These are phyloP conservation scores for Arachis stenosperma DNA, from an alignment of 306 rosid species.

Conservation along the genomic window DNA sequence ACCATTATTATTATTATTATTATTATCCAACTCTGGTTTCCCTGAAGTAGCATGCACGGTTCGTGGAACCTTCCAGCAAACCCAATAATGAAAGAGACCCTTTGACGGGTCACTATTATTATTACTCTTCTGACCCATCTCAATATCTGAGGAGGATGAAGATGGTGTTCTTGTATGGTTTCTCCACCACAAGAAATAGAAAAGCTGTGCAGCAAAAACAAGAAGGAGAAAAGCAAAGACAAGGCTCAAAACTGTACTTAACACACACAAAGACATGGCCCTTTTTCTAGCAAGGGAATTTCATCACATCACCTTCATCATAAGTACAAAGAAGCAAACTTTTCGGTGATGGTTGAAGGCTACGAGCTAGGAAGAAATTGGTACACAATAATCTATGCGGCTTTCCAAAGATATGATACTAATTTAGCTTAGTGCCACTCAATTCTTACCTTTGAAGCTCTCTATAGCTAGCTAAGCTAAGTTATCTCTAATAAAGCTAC, in stretches of 20 bases:
- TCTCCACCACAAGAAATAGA: conserved; percentile 89
- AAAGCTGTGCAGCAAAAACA: conserved; percentile 71
- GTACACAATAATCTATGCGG: conserved; percentile 26
- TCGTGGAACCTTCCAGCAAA: conserved; percentile 51
- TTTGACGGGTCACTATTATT: conserved; percentile 32
- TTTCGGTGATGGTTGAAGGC: no score
- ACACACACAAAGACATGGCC: conserved; percentile 58
- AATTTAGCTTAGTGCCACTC: conserved; percentile 32
- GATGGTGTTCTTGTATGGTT: conserved; percentile 51
- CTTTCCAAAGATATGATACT: conserved; percentile 10
- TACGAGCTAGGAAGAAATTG: no score
- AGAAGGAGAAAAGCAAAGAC: conserved; percentile 72
- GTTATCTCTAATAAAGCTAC: no score
- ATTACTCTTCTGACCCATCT: conserved; percentile 48
- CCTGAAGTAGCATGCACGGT: conserved; percentile 1
- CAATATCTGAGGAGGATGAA: conserved; percentile 45
- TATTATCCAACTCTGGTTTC: conserved; percentile 34
- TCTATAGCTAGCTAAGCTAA: no score
- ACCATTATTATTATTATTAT: no score
- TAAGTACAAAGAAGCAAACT: neutral
- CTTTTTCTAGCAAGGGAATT: conserved; percentile 29
- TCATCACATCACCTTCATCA: conserved; percentile 50
- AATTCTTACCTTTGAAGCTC: conserved; percentile 44
- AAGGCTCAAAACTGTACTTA: conserved; percentile 63
- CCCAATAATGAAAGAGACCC: conserved; percentile 51